Base-by-base conservation (phyloP, 169 alveolate species). In the Plasmodium coatneyi region DNA sequence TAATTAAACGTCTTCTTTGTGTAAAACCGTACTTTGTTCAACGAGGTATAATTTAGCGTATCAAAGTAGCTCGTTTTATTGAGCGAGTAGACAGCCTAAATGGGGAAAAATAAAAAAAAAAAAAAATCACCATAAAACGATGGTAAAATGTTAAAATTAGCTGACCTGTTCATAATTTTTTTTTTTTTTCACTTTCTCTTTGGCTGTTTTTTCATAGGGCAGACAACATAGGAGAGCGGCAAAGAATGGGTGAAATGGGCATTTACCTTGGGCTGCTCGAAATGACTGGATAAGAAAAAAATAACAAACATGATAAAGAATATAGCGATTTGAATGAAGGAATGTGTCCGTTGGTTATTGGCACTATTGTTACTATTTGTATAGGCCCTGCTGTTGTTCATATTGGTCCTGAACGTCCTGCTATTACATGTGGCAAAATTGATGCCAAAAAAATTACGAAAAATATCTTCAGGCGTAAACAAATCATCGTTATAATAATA, bases 391-490 rank as follows among this genome's bases (percentile, higher is more conserved):
- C 56, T 80, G 25, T 71, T 72, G 49, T 87, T 87, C 46, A 60
- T 16, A 87, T 87, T 34, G 9, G 93, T 79, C 80, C 93, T 78
- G 52, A 78, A 87, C 19, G 80, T 10, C 49, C 89, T 76, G 71
- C 78, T 87, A 56, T 87, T 87, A 76, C 93, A 87, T 9, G 93
- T 87, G 19, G 93, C 93, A 78, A 87, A 87, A 87, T 87, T 87
- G 43, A 87, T 78, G 32, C 98, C 98, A 79, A 95, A 95, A 92
- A 97, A 96, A 96, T 95, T 96, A 74, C 96, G 96, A 83, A 97
- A 97, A 25, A 97, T 25, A 66, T 96, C 98, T 78, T 96, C 96
- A 5, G 98, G 97, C 32, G 97, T 97, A 70, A 97, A 95, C 6
- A 96, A 94, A 12, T 97, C 97, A 49, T 90, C 93, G 52, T 83